Conservation (phyloP, 257 asterid species). For the Phtheirospermum japonicum region DNA sequence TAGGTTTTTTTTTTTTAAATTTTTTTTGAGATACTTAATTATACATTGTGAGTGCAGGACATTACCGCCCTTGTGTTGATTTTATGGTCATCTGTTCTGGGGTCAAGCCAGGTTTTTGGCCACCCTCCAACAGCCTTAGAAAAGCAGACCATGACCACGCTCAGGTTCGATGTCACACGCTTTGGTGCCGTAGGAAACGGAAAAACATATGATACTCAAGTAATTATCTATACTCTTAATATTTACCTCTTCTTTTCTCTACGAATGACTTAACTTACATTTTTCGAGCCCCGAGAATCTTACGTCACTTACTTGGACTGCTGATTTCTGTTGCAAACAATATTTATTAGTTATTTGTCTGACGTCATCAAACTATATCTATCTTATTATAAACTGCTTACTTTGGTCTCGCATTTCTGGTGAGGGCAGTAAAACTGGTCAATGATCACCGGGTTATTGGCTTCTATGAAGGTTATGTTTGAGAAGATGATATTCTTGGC, state of each 20-base stretch:
- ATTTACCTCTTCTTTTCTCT: no score
- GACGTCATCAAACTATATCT: no score
- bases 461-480: constrained; percentile 33
- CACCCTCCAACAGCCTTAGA: neutral
- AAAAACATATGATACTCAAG: constrained; percentile 30
- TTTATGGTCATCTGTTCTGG: constrained; percentile 17
- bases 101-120: constrained; percentile 18
- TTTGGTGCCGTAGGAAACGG: constrained; percentile 42
- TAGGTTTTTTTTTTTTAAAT: no score
- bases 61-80: neutral
- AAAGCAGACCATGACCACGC: neutral
- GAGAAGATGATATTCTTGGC: constrained; percentile 45
- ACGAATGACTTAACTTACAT: no score
- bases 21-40: no score
- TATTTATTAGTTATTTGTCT: no score
- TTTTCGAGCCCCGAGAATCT: constrained; percentile 33
- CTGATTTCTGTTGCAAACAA: constrained; percentile 35
- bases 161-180: constrained; percentile 25
- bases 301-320: constrained; percentile 47
- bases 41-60: no score
- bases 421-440: constrained; percentile 61
- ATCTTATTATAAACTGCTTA: constrained; percentile 30
- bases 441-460: constrained; percentile 46
- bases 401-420: constrained; percentile 33
- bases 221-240: no score